These are phyloP conservation scores for Tetradesmus lagerheimii DNA, from an alignment of 139 green algal genomes.

Conservation along the genomic window DNA sequence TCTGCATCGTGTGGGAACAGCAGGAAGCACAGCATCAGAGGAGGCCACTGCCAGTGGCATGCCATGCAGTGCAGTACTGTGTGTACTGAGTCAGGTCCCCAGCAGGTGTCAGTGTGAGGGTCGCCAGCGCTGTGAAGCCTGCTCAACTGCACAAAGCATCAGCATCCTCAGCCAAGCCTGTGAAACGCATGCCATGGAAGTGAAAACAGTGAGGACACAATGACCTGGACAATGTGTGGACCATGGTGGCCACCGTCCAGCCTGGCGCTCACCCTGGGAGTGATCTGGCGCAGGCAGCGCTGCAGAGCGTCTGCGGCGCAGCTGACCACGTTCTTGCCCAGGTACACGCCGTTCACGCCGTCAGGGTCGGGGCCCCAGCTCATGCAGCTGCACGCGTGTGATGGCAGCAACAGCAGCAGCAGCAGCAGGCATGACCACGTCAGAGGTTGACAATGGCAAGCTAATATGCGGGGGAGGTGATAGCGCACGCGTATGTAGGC, in stretches of 20 bases:
- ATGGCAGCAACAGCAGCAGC: not conserved
- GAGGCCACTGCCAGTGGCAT: not conserved
- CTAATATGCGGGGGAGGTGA: too few relatives aligned
- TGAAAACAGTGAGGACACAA: too few relatives aligned
- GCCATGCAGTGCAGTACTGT: too few relatives aligned
- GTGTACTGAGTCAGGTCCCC: too few relatives aligned
- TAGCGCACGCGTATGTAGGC: too few relatives aligned
- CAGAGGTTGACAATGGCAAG: not conserved
- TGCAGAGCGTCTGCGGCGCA: slow-evolving; percentile 54
- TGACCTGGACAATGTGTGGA: too few relatives aligned
- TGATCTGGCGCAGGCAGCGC: slow-evolving; percentile 33
- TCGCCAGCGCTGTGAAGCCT: too few relatives aligned
- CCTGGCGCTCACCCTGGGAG: slow-evolving; percentile 40
- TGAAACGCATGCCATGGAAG: too few relatives aligned
- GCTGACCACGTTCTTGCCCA: slow-evolving; percentile 60
- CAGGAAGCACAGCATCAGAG: not conserved
- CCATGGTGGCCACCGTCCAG: too few relatives aligned
- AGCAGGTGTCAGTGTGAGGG: too few relatives aligned
- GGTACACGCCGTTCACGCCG: slow-evolving; percentile 69
- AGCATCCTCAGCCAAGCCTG: too few relatives aligned
- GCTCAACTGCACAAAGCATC: too few relatives aligned
- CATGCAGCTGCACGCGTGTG: slow-evolving; percentile 60
- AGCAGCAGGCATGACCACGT: not conserved
- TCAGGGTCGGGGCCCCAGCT: slow-evolving; percentile 59
- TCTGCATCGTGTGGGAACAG: not conserved